These are phyloP conservation scores for Aphanomyces invadans DNA, from an alignment of 352 stramenopile species.

Conservation along the genomic window DNA sequence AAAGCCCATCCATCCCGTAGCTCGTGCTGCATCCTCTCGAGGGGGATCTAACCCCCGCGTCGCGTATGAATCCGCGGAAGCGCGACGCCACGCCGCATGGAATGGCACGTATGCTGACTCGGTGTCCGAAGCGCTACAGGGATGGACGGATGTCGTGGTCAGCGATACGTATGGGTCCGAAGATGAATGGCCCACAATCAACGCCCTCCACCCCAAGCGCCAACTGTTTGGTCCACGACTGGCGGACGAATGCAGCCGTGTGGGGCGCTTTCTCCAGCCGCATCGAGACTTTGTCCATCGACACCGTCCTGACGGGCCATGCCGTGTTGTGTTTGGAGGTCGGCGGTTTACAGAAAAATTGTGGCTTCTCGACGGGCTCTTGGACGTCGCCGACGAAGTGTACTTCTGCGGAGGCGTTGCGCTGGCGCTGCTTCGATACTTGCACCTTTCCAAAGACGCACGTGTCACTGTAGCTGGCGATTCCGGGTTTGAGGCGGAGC, in stretches of 20 bases:
- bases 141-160: background rate
- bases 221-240: background rate
- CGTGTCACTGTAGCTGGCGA: background rate
- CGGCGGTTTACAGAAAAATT: conserved; percentile 45
- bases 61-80: background rate
- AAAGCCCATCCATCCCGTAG: background rate
- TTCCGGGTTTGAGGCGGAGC: background rate
- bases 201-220: background rate
- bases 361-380: conserved; percentile 51
- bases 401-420: conserved; percentile 65
- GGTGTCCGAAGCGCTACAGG: background rate
- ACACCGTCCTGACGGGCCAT: background rate
- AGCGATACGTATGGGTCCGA: conserved; percentile 4
- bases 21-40: background rate
- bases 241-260: background rate
- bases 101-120: background rate
- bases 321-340: conserved; percentile 38
- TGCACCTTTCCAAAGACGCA: conserved; percentile 32
- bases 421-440: conserved; percentile 39
- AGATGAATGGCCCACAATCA: background rate
- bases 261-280: background rate
- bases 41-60: background rate
- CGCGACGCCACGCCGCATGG: background rate
- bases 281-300: background rate
- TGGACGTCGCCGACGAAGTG: conserved; percentile 47